Conservation (phyloP, 768 basidiomycete genomes). For the Phylloporus rhodoxanthus region DNA sequence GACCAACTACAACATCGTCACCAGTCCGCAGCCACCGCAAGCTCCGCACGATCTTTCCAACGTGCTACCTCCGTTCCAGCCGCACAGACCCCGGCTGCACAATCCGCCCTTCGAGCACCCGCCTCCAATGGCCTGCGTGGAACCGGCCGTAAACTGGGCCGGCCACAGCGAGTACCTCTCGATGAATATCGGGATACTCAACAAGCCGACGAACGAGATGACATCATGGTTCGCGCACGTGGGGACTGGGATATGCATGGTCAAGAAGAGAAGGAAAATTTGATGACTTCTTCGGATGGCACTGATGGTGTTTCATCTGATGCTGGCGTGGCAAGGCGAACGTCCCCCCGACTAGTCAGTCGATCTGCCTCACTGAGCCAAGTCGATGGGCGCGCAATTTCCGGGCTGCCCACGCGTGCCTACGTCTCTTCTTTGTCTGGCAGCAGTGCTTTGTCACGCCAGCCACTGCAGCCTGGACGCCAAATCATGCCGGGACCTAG, state of each 20-base stretch:
- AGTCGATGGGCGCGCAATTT: conserved; percentile 32
- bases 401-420: conserved; percentile 29
- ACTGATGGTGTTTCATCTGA: conserved; percentile 23
- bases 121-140: conserved; percentile 30
- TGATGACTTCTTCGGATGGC: conserved; percentile 24
- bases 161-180: conserved; percentile 35
- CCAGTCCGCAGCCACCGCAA: conserved; percentile 20
- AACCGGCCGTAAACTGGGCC: conserved; percentile 30
- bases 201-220: conserved; percentile 31
- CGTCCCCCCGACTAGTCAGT: conserved; percentile 25
- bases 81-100: conserved; percentile 27
- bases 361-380: conserved; percentile 31
- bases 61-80: conserved; percentile 62
- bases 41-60: conserved; percentile 49
- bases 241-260: conserved; percentile 26
- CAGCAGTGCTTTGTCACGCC: conserved; percentile 34
- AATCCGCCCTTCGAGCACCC: conserved; percentile 26
- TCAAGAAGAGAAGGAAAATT: conserved; percentile 40
- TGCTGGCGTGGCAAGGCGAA: conserved; percentile 14
- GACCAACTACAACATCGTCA: conserved; percentile 28
- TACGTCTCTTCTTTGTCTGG: conserved; percentile 26
- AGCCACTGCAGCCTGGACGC: conserved; percentile 36
- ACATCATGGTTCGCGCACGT: conserved; percentile 25
- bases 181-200: conserved; percentile 32
- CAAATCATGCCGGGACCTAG: conserved; percentile 41